These are phyloP conservation scores for Fusarium buxicola DNA, from an alignment of 2,329 filamentous ascomycete species.

Conservation along the genomic window DNA sequence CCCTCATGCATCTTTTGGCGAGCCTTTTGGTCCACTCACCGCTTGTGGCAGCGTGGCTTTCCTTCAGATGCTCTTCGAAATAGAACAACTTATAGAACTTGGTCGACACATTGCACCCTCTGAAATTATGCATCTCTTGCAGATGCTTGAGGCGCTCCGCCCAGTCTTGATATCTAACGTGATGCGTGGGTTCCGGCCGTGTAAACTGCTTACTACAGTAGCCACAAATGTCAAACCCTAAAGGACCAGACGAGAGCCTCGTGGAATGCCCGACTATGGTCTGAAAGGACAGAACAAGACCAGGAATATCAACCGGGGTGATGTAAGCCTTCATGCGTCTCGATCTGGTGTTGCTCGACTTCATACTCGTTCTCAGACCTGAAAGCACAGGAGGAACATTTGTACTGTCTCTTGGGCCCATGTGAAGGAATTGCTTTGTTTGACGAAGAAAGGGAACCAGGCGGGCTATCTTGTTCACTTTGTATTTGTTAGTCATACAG, in stretches of 20 bases:
- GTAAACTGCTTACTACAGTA: not conserved
- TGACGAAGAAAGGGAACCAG: too few relatives aligned
- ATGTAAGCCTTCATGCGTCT: not conserved
- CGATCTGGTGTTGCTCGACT: not conserved
- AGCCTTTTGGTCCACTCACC: not conserved
- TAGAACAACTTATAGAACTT: not conserved
- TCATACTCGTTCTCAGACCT: not conserved
- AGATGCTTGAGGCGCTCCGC: not conserved
- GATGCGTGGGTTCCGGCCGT: too few relatives aligned
- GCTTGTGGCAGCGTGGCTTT: not conserved
- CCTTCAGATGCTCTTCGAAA: not conserved
- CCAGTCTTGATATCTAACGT: too few relatives aligned
- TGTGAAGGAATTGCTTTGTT: too few relatives aligned
- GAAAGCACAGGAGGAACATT: not conserved
- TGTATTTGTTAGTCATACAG: too few relatives aligned
- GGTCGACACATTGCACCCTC: not conserved
- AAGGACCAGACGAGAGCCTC: too few relatives aligned
- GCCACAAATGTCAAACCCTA: too few relatives aligned
- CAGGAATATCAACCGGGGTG: not conserved
- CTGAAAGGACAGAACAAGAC: not conserved
- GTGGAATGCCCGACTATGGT: too few relatives aligned
- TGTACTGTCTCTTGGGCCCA: not conserved
- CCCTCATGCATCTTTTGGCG: not conserved
- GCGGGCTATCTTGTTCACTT: too few relatives aligned
- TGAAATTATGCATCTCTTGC: not conserved